A percentile compares a stretch with the other conserved stretches of the same genome.
Conservation (phyloP, 1,139 yeast species). For the Pneumocystis canis region DNA sequence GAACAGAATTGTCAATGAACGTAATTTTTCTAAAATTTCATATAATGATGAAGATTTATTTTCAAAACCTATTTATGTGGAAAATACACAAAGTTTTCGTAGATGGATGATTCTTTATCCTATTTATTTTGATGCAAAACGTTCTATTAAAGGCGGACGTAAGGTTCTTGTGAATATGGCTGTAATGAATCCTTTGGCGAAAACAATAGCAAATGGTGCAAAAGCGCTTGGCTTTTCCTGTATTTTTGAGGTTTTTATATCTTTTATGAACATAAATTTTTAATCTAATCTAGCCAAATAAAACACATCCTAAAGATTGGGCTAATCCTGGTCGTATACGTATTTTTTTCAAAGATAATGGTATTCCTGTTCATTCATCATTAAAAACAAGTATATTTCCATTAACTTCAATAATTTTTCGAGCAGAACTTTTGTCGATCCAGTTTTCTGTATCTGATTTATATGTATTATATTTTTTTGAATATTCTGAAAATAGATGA, state of each 20-base stretch:
- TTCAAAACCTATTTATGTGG: background rate
- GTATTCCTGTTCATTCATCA: constrained; percentile 9
- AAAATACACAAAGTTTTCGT: background rate
- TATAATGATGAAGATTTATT: background rate
- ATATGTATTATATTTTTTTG: constrained; percentile 5
- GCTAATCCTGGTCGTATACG: constrained; percentile 93
- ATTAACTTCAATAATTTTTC: constrained; percentile 31
- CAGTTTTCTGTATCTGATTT: constrained; percentile 20
- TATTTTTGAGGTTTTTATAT: constrained; percentile 29
- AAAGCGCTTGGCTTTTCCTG: constrained; percentile 29
- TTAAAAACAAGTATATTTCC: constrained; percentile 21
- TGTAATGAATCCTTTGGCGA: constrained; percentile 77
- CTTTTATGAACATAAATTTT: constrained; percentile 22
- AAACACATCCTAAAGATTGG: constrained; percentile 90
- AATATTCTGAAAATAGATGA: background rate
- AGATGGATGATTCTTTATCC: constrained; percentile 44
- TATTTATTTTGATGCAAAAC: constrained; percentile 69
- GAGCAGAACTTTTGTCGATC: constrained; percentile 39
- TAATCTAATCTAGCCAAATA: constrained; percentile 54
- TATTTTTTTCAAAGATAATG: constrained; percentile 38
- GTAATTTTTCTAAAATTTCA: background rate
- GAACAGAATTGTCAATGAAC: background rate
- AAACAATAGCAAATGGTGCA: constrained; percentile 55
- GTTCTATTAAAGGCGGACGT: constrained; percentile 72
- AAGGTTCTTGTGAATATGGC: constrained; percentile 54